Percentiles rank a stretch among this genome's conserved stretches.
Conservation (phyloP, 352 stramenopile genomes). For the Globisporangium apiculatum region DNA sequence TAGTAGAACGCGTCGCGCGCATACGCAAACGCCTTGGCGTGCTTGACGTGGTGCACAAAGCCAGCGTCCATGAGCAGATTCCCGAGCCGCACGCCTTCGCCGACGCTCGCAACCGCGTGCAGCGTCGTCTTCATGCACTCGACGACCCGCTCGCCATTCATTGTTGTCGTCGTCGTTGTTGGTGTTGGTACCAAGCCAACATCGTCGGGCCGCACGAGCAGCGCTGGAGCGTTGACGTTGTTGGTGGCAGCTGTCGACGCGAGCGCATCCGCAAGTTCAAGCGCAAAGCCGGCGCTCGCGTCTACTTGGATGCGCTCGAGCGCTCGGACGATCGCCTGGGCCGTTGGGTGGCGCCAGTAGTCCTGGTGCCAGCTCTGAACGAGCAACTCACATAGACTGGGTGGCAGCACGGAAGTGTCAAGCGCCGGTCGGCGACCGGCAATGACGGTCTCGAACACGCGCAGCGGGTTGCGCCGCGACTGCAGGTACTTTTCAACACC, state of each 20-base stretch:
- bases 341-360: conserved; percentile 12
- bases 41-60: conserved; percentile 28
- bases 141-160: conserved; percentile 10
- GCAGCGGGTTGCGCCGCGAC: conserved; percentile 14
- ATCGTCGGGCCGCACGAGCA: conserved; percentile 2
- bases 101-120: conserved; percentile 5
- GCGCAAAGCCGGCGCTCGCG: conserved; percentile 12
- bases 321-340: conserved; percentile 18
- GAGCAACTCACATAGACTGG: conserved; percentile 20
- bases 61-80: conserved; percentile 31
- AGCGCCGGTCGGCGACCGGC: conserved; percentile 21
- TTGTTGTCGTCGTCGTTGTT: too few relatives aligned
- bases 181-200: too few relatives aligned
- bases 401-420: conserved; percentile 12
- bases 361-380: conserved; percentile 20
- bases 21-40: conserved; percentile 19
- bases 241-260: background rate
- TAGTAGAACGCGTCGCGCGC: conserved; percentile 17
- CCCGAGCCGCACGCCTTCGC: conserved; percentile 26
- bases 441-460: conserved; percentile 25
- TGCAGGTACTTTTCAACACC: conserved; percentile 19
- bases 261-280: conserved; percentile 18
- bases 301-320: conserved; percentile 27
- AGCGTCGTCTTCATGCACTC: conserved; percentile 9
- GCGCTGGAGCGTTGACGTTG: background rate